Evolutionary conservation across 768 basidiomycete species (phyloP).

Genomic region (Kwoniella europaea): DNA sequence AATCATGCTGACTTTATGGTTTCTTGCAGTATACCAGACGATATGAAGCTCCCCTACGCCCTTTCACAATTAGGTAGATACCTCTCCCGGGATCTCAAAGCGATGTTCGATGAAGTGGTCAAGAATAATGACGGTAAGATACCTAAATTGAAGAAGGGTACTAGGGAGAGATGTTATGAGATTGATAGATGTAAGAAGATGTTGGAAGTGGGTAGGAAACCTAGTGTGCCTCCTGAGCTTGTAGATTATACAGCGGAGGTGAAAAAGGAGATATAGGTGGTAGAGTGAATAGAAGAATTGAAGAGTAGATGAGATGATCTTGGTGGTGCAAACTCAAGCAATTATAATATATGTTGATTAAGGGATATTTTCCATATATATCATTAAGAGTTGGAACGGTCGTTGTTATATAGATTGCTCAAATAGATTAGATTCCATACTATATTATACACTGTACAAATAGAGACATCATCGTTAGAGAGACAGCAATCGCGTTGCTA

Average conservation of each 20-base stretch:
- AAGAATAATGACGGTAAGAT: slow-evolving; percentile 31
- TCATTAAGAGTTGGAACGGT: too few relatives aligned
- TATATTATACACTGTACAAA: not conserved
- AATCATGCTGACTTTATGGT: not conserved
- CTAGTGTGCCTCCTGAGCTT: slow-evolving; percentile 9
- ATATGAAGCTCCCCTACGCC: slow-evolving; percentile 47
- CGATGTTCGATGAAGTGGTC: slow-evolving; percentile 31
- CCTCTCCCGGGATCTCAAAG: slow-evolving; percentile 39
- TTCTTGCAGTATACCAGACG: slow-evolving; percentile 44
- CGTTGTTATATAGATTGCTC: not conserved
- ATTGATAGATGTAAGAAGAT: slow-evolving; percentile 31
- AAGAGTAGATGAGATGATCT: not conserved
- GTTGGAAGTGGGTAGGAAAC: slow-evolving; percentile 26
- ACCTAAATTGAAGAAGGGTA: slow-evolving; percentile 28
- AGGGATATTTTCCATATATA: not conserved
- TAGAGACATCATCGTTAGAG: not conserved
- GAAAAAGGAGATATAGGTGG: not conserved
- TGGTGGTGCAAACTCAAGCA: too few relatives aligned
- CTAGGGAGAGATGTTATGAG: slow-evolving; percentile 45
- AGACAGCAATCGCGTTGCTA: not conserved
- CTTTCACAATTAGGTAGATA: slow-evolving; percentile 26
- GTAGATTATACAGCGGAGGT: not conserved
- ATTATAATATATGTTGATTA: not conserved
- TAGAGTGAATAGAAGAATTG: not conserved
- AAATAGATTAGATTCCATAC: not conserved